A percentile compares a stretch with the other conserved stretches of the same genome.
phyloP scores from a whole-genome alignment of 177 flowering plant genomes.

The Vitis hybrid region DNA sequence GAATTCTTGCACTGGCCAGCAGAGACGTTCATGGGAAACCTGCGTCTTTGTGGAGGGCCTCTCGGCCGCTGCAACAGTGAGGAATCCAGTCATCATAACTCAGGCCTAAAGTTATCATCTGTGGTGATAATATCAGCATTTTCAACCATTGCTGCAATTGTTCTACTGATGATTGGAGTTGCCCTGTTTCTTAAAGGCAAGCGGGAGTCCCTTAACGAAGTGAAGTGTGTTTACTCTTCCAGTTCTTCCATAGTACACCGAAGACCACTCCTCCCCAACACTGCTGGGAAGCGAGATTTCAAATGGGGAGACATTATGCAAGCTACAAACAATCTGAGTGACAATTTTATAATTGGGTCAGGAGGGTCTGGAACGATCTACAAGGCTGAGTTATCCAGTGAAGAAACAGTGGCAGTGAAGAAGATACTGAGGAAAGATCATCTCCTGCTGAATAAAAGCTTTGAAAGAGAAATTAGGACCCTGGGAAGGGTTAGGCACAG shows the following conservation, averaged over 20 bases:
- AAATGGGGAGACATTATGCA: conserved; percentile 88
- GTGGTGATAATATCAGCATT: conserved; percentile 54
- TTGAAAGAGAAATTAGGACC: conserved; percentile 77
- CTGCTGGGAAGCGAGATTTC: conserved; percentile 43
- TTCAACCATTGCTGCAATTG: conserved; percentile 44
- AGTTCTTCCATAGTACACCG: conserved; percentile 61
- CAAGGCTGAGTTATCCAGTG: conserved; percentile 63
- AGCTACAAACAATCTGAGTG: conserved; percentile 68
- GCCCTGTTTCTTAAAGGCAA: conserved; percentile 37
- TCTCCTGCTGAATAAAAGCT: conserved; percentile 62
- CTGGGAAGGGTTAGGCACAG: conserved; percentile 91
- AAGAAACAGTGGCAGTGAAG: conserved; percentile 85
- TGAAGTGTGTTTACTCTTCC: conserved; percentile 51
- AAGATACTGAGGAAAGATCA: conserved; percentile 72
- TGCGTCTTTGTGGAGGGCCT: conserved; percentile 75
- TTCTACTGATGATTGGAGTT: conserved; percentile 41
- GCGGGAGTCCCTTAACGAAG: conserved; percentile 33
- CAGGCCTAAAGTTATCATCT: conserved; percentile 31
- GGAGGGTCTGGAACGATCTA: conserved; percentile 93
- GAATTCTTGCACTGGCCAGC: conserved; percentile 71
- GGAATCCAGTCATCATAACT: conserved; percentile 14
- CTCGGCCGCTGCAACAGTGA: conserved; percentile 38
- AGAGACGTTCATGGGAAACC: conserved; percentile 58
- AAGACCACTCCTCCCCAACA: conserved; percentile 41
- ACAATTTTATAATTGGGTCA: conserved; percentile 70